phyloP scores from a whole-genome alignment of 306 rosid species.

The Myrica gale region DNA sequence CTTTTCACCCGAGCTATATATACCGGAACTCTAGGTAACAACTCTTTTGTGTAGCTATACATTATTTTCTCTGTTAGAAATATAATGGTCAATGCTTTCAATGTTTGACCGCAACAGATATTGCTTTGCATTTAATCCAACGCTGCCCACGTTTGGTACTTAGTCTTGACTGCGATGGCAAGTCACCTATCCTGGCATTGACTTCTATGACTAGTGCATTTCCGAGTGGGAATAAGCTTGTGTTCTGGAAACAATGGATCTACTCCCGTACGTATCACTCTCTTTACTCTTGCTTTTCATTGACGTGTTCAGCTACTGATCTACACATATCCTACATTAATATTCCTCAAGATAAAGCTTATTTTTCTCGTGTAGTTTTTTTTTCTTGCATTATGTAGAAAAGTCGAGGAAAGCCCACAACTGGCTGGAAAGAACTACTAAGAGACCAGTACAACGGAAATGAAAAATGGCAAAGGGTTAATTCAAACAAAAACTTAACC shows the following conservation, averaged over 20 bases:
- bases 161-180: not conserved
- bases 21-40: not conserved
- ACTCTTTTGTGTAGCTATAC: not conserved
- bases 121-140: not conserved
- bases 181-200: not conserved
- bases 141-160: not conserved
- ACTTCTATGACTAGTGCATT: not conserved
- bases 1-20: not conserved
- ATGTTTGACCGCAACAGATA: constrained; percentile 2
- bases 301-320: too few relatives aligned
- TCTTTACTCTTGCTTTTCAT: not conserved
- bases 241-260: not conserved
- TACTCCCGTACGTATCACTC: not conserved
- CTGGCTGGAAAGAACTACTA: too few relatives aligned
- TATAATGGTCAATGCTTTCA: too few relatives aligned
- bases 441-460: too few relatives aligned
- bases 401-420: too few relatives aligned
- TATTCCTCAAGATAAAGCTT: too few relatives aligned
- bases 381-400: too few relatives aligned
- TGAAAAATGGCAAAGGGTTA: too few relatives aligned
- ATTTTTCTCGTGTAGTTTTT: too few relatives aligned
- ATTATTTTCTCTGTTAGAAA: not conserved
- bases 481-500: too few relatives aligned
- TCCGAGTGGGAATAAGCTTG: not conserved
- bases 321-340: too few relatives aligned